Evolutionary conservation across 768 basidiomycete genomes (phyloP), one percentile per base, ranked within the genome.

Genomic region (Plicaturopsis crispa): DNA sequence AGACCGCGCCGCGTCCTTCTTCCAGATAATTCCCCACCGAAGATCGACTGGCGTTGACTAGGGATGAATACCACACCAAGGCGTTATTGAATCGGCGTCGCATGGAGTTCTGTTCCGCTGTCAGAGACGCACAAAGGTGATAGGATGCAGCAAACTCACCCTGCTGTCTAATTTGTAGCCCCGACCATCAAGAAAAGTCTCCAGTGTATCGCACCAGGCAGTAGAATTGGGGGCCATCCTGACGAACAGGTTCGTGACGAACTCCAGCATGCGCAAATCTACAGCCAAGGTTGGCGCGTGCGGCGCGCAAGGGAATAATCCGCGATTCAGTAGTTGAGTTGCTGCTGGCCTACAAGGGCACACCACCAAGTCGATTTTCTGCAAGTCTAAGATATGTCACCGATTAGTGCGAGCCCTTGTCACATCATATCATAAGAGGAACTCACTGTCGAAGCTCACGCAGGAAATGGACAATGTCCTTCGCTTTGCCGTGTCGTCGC

Each of bases 261-360:
- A 59, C 24, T 55, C 48, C 8, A 63, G 38, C 20, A 62, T 44
- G 21, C 42, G 42, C 13, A 63, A 20, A 36, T 61, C 55, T 1
- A 65, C 52, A 10, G 57, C 62, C 4, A 65, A 41, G 6, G 53
- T 51, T 4, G 62, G 62, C 1, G 32, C 38, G 3, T 50, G n/a
- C 1, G 61, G 62, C 4, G 56, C 43, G 26, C 50, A 55, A 13
- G 60, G 50, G 35, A 62, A 59, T 14, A 51, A 43, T 1, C 52
- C 55, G 3, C n/a, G 21, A 30, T 34, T 19, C 3, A 62, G 35
- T 6, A 61, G 53, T 32, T 62, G 56, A 7, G 18, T 17, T 2
- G 50, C 41, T 3, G 47, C 48, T 37, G 42, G 40, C 4, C 24
- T 39, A 45, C 40, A 52, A 4, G 33, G 4, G 38, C 43, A 57